These are phyloP conservation scores for Glycyrrhiza uralensis DNA, from an alignment of 306 rosid genomes.

Conservation along the genomic window DNA sequence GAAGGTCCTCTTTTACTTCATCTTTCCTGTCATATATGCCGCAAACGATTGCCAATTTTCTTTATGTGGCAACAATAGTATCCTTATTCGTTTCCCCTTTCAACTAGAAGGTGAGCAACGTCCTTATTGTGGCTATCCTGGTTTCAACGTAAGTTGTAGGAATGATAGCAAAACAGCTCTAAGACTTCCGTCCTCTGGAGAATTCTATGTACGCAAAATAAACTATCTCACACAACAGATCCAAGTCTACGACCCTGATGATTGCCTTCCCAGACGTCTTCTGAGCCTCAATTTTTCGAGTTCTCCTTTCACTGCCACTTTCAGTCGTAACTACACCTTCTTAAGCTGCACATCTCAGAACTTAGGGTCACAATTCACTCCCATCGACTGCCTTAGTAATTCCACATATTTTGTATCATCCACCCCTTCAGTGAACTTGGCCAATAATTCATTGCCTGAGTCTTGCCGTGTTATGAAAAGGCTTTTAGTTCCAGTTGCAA, in stretches of 20 bases:
- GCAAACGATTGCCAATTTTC: conserved; percentile 38
- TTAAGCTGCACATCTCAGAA: conserved; percentile 48
- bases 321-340: conserved; percentile 50
- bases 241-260: conserved; percentile 50
- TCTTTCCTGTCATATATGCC: conserved; percentile 35
- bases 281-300: conserved; percentile 48
- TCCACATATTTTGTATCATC: conserved; percentile 60
- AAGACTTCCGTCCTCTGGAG: conserved; percentile 52
- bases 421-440: conserved; percentile 39
- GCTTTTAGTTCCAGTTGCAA: conserved; percentile 35
- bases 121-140: conserved; percentile 63
- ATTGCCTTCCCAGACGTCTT: conserved; percentile 61
- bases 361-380: conserved; percentile 34
- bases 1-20: conserved; percentile 38
- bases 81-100: conserved; percentile 69
- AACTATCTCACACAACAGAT: conserved; percentile 52
- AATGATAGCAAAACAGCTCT: conserved; percentile 32
- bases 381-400: conserved; percentile 59
- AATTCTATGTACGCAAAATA: conserved; percentile 50
- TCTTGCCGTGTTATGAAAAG: conserved; percentile 43
- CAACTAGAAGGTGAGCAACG: conserved; percentile 26
- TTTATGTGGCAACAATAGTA: conserved; percentile 29
- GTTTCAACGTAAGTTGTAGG: conserved; percentile 57
- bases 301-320: conserved; percentile 51
- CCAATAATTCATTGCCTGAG: conserved; percentile 18